A percentile compares a stretch with the other conserved stretches of the same genome.
Evolutionary conservation across 495 filamentous ascomycete species (phyloP).

Genomic region (Lineolata rhizophorae): DNA sequence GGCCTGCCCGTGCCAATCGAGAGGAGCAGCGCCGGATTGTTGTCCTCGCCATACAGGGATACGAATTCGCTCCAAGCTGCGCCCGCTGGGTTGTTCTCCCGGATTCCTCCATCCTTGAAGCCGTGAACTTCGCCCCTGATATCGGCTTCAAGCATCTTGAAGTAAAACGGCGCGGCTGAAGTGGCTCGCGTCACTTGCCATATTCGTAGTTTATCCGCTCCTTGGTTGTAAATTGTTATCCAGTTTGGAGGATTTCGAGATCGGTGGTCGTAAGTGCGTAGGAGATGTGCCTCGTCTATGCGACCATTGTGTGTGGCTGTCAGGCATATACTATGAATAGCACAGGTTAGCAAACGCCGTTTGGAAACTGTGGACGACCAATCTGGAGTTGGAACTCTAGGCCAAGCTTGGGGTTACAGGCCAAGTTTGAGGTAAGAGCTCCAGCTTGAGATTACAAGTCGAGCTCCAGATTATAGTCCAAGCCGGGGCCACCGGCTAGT

Average conservation of each 20-base stretch:
- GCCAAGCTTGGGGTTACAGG: too few species aligned
- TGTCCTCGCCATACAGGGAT: constrained; percentile 14
- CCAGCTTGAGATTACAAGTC: too few species aligned
- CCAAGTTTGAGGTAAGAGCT: too few species aligned
- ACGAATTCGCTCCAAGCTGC: constrained; percentile 20
- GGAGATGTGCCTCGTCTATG: constrained; percentile 20
- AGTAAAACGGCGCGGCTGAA: constrained; percentile 29
- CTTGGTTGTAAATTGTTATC: constrained; percentile 21
- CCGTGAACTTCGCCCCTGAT: constrained; percentile 9
- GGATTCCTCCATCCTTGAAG: constrained; percentile 24
- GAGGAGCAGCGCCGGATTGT: constrained; percentile 16
- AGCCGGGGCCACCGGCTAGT: too few species aligned
- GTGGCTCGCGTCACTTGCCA: constrained; percentile 31
- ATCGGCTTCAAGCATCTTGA: constrained; percentile 21
- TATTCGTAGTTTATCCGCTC: constrained; percentile 21
- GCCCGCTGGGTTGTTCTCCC: constrained; percentile 21
- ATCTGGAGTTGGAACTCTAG: too few species aligned
- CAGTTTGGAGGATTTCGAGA: constrained; percentile 16
- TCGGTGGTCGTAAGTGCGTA: constrained; percentile 20
- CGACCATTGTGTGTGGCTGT: constrained; percentile 19
- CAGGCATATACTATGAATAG: constrained; percentile 18
- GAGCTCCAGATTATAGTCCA: too few species aligned
- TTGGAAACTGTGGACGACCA: too few species aligned
- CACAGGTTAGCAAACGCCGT: too few species aligned
- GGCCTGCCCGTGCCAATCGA: constrained; percentile 20